Evolutionary conservation across 2,329 filamentous ascomycete genomes (phyloP), one percentile per base, ranked within the genome.

Genomic region (Ophiostoma populinum): DNA sequence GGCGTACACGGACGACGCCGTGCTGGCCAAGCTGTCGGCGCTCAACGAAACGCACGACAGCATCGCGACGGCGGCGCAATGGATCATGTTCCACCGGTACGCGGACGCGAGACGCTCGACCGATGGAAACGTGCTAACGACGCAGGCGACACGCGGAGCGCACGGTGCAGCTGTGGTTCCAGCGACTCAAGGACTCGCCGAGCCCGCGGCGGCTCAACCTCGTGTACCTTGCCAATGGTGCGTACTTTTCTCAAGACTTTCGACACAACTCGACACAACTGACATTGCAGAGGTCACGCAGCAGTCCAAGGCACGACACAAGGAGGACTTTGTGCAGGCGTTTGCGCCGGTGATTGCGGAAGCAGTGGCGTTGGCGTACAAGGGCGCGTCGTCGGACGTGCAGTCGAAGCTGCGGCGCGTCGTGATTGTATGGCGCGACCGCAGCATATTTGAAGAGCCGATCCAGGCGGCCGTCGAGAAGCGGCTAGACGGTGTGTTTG

Each of bases 1-100:
- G 87, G 77, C 90, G 30, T 95, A 93, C 60, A 90, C 80, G 45
- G 86, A 95, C 57, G 90, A 98, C 61, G 81, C 85, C 31, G 85
- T 98, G 37, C 74, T 86, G 54, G 83, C 87, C 36, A 94, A 94
- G 62, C 76, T 98, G 36, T 92, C 86, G 21, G 82, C 85, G 27
- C 70, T 98, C 42, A 94, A 93, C 57, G 92, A 98, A 59, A 92
- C 85, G 9, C 87, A 98, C 55, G 90, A 98, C 54, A 92, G 85
- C 58, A 95, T 98, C 51, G 72, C 92, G 41, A 87, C 82, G 24
- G 86, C 92, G 42, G 85, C 90, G 39, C 87, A 95, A 74, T 98
- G 92, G 92, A 90, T 98, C 42, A 92, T 98, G 79, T 98, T 98
- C 55, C 87, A 98, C 59, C 79, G 85, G 85, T 92, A 74, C 42